Evolutionary conservation across 768 basidiomycete species (phyloP).

Genomic region (Vararia minispora): DNA sequence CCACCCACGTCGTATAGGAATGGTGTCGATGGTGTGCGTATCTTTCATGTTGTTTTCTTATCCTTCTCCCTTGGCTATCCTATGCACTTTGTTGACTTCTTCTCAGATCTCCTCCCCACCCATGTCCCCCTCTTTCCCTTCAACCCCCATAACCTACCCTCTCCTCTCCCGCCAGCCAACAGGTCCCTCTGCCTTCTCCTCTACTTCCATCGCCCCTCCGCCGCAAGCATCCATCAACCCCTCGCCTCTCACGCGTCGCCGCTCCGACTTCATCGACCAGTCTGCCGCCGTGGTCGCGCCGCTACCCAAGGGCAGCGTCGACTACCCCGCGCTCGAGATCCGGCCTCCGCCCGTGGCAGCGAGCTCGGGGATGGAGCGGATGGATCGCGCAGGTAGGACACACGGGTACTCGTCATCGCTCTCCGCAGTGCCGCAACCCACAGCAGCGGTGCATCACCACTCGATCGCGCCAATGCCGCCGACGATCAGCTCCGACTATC

Average conservation of each 20-base stretch:
- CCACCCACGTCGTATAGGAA: conserved; percentile 8
- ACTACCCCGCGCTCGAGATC: conserved; percentile 71
- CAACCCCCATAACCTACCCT: conserved; percentile 44
- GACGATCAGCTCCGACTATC: conserved; percentile 64
- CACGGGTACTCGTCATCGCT: too few species aligned
- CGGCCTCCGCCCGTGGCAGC: conserved; percentile 77
- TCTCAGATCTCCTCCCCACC: conserved; percentile 26
- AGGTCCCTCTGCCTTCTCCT: conserved; percentile 28
- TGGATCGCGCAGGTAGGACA: too few species aligned
- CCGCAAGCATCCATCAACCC: conserved; percentile 82
- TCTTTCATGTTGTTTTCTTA: conserved; percentile 10
- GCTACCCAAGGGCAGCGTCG: too few species aligned
- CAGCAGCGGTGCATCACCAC: conserved; percentile 27
- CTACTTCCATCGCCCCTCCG: conserved; percentile 41
- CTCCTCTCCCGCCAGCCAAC: conserved; percentile 31
- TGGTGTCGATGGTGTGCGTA: conserved; percentile 14
- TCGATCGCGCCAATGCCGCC: conserved; percentile 46
- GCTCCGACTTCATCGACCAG: conserved; percentile 74
- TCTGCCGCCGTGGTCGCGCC: conserved; percentile 45
- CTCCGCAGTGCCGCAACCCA: too few species aligned
- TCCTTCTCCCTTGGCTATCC: conserved; percentile 3
- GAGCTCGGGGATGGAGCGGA: conserved; percentile 56
- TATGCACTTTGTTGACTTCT: conserved; percentile 5
- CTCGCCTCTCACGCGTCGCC: conserved; percentile 58
- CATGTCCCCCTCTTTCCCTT: conserved; percentile 23